Percentiles rank a stretch among this genome's conserved stretches.
Evolutionary conservation across 257 asterid genomes (phyloP).

Genomic region (Echium plantagineum): DNA sequence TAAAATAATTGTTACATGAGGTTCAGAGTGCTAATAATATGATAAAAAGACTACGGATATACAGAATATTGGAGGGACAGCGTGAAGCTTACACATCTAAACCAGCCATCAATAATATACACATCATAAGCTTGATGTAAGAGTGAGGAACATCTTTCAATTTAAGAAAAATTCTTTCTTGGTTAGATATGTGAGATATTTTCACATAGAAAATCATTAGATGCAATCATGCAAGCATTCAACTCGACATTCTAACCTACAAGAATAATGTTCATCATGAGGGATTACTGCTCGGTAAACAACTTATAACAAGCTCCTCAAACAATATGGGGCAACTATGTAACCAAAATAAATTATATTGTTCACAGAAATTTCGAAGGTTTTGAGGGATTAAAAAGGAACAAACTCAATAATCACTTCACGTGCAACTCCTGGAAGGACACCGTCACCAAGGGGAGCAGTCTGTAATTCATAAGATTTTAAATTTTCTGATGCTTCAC

Average conservation of each 20-base stretch:
- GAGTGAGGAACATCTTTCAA: background rate
- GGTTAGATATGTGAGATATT: too few relatives aligned
- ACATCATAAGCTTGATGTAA: background rate
- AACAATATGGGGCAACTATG: background rate
- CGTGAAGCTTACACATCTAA: background rate
- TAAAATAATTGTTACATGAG: background rate
- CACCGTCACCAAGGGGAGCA: constrained; percentile 65
- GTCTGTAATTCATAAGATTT: constrained; percentile 59
- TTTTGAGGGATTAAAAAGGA: background rate
- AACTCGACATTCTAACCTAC: background rate
- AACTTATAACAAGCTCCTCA: background rate
- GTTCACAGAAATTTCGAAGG: background rate
- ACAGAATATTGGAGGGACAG: background rate
- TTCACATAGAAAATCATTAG: too few relatives aligned
- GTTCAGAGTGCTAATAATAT: background rate
- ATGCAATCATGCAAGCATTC: too few relatives aligned
- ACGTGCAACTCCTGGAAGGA: constrained; percentile 87
- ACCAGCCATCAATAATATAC: background rate
- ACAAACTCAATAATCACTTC: constrained; percentile 74
- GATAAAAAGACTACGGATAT: background rate
- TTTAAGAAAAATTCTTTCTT: background rate
- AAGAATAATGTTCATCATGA: background rate
- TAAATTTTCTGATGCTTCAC: constrained; percentile 16
- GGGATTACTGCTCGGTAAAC: background rate
- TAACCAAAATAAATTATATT: background rate